phyloP scores from a whole-genome alignment of 202 grass and related monocot species.

The Setaria italica region DNA sequence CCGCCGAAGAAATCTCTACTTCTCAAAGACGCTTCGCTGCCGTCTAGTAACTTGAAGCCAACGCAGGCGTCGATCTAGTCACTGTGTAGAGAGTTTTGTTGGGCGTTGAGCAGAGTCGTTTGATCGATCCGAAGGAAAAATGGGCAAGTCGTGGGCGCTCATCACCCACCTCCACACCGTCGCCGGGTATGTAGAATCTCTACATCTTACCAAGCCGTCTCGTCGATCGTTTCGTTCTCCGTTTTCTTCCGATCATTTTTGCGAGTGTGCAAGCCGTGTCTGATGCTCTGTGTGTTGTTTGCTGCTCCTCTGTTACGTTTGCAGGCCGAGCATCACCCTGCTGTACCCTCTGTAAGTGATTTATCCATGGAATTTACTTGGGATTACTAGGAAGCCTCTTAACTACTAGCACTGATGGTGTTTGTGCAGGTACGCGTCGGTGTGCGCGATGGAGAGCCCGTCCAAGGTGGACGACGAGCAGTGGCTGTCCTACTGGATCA shows the following conservation, averaged over 20 bases:
- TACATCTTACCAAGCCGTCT: no score
- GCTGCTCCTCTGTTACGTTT: not conserved
- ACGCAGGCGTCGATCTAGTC: not conserved
- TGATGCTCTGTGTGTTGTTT: not conserved
- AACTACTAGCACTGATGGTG: not conserved
- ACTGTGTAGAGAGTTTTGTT: not conserved
- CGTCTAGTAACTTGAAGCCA: not conserved
- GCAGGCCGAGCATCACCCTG: conserved; percentile 67
- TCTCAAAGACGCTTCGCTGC: no score
- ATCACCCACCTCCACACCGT: conserved; percentile 69
- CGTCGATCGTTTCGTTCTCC: not conserved
- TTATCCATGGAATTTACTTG: no score
- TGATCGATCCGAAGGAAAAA: conserved; percentile 31
- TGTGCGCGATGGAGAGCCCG: conserved; percentile 79
- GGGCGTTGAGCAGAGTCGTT: not conserved
- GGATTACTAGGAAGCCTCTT: no score
- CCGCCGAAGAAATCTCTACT: not conserved
- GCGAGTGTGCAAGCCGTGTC: not conserved
- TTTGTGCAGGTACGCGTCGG: conserved; percentile 68
- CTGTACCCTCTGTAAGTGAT: conserved; percentile 81
- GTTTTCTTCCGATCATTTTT: not conserved
- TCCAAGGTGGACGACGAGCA: conserved; percentile 75
- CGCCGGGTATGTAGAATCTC: conserved; percentile 47
- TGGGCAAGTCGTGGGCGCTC: conserved; percentile 74
- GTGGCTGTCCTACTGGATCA: conserved; percentile 94